Evolutionary conservation across 805 yeast species (phyloP).

Genomic region (Barnettozyma vustinii): DNA sequence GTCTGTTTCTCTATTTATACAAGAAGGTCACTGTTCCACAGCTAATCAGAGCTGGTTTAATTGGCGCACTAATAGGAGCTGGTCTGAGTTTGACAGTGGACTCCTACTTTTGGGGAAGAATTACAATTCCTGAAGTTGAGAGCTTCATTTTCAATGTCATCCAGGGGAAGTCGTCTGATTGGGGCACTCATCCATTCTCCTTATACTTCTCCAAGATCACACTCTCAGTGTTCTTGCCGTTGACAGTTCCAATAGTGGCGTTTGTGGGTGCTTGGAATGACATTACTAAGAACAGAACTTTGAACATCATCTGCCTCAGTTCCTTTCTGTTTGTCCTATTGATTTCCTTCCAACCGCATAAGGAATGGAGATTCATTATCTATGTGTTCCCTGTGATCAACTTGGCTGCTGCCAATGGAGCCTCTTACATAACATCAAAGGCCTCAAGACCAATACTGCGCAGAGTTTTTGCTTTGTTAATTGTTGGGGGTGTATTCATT

Average conservation of each 20-base stretch:
- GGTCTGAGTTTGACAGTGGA: slow-evolving; percentile 49
- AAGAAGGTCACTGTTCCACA: slow-evolving; percentile 40
- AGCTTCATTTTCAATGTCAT: slow-evolving; percentile 72
- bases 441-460: slow-evolving; percentile 13
- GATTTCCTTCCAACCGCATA: slow-evolving; percentile 82
- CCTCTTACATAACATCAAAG: slow-evolving; percentile 30
- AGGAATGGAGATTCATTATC: slow-evolving; percentile 88
- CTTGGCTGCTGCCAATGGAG: slow-evolving; percentile 58
- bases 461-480: slow-evolving; percentile 10
- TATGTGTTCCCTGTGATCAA: slow-evolving; percentile 70
- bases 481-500: slow-evolving; percentile 26
- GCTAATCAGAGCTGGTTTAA: slow-evolving; percentile 34
- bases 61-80: slow-evolving; percentile 52
- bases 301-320: slow-evolving; percentile 45
- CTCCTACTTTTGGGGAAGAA: slow-evolving; percentile 66
- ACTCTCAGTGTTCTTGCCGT: slow-evolving; percentile 39
- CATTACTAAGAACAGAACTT: slow-evolving; percentile 26
- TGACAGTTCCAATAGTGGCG: slow-evolving; percentile 37
- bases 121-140: slow-evolving; percentile 67
- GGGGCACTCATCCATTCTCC: slow-evolving; percentile 80
- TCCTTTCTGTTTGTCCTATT: slow-evolving; percentile 49
- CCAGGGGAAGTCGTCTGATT: slow-evolving; percentile 63
- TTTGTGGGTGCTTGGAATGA: slow-evolving; percentile 34
- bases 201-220: slow-evolving; percentile 54
- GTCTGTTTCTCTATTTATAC: slow-evolving; percentile 37